Percentiles rank a stretch among this genome's conserved stretches.
These are phyloP conservation scores for Carpinus fangiana DNA, from an alignment of 306 rosid species.

Conservation along the genomic window DNA sequence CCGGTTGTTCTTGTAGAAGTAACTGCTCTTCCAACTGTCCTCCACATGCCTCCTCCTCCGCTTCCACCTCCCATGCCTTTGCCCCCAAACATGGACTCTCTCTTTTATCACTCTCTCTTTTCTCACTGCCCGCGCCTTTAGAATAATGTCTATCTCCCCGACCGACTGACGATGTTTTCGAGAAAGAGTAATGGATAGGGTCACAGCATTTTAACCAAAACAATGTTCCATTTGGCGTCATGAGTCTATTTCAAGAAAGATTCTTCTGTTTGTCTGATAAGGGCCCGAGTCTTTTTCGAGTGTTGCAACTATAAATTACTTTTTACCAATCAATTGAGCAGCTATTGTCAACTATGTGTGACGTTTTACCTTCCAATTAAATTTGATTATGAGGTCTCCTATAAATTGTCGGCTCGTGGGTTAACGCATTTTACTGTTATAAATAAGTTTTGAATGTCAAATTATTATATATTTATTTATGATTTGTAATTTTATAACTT, in stretches of 20 bases:
- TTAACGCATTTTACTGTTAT: too few species aligned
- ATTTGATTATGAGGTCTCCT: too few species aligned
- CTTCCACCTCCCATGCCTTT: constrained; percentile 51
- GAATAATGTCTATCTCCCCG: neutral
- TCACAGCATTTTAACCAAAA: neutral
- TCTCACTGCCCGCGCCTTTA: neutral
- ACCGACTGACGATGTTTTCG: neutral
- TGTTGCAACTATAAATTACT: too few species aligned
- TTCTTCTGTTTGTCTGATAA: neutral
- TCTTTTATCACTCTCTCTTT: neutral
- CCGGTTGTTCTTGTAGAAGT: constrained; percentile 29
- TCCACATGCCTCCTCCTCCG: constrained; percentile 36
- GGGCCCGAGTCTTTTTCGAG: constrained; percentile 4
- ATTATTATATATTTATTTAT: too few species aligned
- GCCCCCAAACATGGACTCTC: constrained; percentile 41
- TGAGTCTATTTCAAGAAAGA: neutral
- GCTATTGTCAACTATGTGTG: too few species aligned
- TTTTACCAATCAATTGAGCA: too few species aligned
- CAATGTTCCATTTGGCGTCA: neutral
- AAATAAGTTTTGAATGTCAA: too few species aligned
- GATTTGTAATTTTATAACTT: too few species aligned
- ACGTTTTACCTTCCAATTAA: too few species aligned
- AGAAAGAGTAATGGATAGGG: constrained; percentile 18
- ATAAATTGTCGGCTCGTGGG: too few species aligned
- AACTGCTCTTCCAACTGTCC: constrained; percentile 39